Evolutionary conservation across 495 filamentous ascomycete species (phyloP).

Genomic region (Hypoxylon cercidicola): DNA sequence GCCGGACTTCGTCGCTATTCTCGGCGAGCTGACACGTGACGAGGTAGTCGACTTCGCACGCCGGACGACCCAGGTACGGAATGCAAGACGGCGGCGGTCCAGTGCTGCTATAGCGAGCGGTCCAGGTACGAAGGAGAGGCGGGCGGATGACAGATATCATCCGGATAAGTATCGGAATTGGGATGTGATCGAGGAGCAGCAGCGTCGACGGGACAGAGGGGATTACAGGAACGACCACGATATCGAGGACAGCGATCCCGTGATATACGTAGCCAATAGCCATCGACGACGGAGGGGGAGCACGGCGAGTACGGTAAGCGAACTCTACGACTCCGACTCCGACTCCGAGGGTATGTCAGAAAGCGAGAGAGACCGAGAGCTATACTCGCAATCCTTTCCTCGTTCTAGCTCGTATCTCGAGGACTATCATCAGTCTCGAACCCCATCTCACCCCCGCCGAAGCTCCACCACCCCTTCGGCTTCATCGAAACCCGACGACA

Average conservation of each 20-base stretch:
- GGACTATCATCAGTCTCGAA: conserved; percentile 19
- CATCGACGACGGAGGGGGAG: conserved; percentile 33
- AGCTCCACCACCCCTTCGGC: conserved; percentile 27
- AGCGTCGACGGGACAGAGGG: conserved; percentile 3
- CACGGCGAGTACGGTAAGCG: conserved; percentile 32
- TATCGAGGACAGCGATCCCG: conserved; percentile 35
- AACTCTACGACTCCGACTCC: conserved; percentile 45
- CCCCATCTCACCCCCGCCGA: conserved; percentile 21
- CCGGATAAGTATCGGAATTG: conserved; percentile 45
- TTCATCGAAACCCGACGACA: conserved; percentile 24
- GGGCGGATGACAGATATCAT: conserved; percentile 34
- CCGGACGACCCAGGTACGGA: conserved; percentile 66
- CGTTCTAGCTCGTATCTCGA: conserved; percentile 24
- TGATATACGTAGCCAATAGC: conserved; percentile 35
- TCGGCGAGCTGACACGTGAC: conserved; percentile 68
- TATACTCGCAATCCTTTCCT: conserved; percentile 37
- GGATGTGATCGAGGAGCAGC: conserved; percentile 33
- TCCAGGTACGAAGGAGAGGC: conserved; percentile 17
- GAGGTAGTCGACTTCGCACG: conserved; percentile 69
- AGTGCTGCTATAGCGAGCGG: conserved; percentile 6
- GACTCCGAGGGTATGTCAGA: conserved; percentile 20
- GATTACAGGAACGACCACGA: conserved; percentile 34
- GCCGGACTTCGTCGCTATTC: conserved; percentile 72
- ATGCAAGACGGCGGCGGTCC: conserved; percentile 38
- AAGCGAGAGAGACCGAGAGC: conserved; percentile 17